Conservation (phyloP, 2,329 filamentous ascomycete species). For the Alternaria solani region DNA sequence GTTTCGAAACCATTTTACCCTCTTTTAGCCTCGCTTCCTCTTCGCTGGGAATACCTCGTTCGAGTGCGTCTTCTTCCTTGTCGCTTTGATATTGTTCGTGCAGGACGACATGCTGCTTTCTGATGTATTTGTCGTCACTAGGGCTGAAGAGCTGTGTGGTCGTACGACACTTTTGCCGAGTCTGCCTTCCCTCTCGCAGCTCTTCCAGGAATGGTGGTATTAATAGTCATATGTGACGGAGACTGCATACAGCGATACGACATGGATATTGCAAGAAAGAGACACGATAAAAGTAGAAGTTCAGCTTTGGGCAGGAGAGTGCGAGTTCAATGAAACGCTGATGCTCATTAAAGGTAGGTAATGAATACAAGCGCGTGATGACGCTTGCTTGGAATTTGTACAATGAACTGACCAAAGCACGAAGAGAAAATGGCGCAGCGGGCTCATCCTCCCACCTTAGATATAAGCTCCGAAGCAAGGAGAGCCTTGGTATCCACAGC, state of each 20-base stretch:
- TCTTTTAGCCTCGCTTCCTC: slow-evolving; percentile 27
- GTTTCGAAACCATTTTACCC: slow-evolving; percentile 41
- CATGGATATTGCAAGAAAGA: neutral
- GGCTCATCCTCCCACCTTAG: neutral
- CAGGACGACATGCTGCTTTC: slow-evolving; percentile 7
- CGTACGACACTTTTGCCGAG: slow-evolving; percentile 1
- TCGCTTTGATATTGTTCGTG: slow-evolving; percentile 30
- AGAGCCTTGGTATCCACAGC: slow-evolving; percentile 20
- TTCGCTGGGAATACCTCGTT: slow-evolving; percentile 3
- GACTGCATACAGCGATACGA: neutral
- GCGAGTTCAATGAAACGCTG: neutral
- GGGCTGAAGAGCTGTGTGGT: slow-evolving; percentile 7
- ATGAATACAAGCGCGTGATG: neutral
- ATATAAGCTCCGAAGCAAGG: neutral
- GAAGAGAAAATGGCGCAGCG: neutral
- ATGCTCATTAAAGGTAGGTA: neutral
- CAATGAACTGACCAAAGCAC: neutral
- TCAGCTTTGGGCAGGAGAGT: neutral
- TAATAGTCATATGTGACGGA: slow-evolving; percentile 11
- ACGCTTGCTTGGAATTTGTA: neutral
- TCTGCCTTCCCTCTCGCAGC: slow-evolving; percentile 9
- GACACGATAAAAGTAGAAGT: neutral
- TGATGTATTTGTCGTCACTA: slow-evolving; percentile 10
- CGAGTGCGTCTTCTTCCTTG: slow-evolving; percentile 12
- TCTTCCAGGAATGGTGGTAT: slow-evolving; percentile 2